These are phyloP conservation scores for Spizellomyces punctatus DNA, from an alignment of 192 early-diverging fungal species.

Conservation along the genomic window DNA sequence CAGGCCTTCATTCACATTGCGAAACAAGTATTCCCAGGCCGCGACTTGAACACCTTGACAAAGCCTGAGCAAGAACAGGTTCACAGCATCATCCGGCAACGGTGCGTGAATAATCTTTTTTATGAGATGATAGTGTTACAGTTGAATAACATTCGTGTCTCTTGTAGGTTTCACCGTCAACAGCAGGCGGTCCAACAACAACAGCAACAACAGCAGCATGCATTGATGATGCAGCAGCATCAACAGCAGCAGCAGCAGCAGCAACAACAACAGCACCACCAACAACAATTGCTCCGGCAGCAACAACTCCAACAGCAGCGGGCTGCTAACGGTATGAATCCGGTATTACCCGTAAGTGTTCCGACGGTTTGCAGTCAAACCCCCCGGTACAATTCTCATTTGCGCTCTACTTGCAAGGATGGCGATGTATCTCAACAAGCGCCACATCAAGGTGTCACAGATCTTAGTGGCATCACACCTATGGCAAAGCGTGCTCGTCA, in stretches of 20 bases:
- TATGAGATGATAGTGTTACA: not conserved
- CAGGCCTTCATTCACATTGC: not conserved
- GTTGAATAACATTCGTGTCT: not conserved
- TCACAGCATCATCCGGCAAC: not conserved
- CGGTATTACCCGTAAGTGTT: not conserved
- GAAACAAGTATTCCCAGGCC: not conserved
- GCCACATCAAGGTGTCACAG: not conserved
- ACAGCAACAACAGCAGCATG: not conserved
- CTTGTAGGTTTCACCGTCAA: not conserved
- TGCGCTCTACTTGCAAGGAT: not conserved
- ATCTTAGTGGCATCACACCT: not conserved
- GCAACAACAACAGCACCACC: not conserved
- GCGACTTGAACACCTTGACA: not conserved
- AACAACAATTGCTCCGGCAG: not conserved
- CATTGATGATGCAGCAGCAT: conserved; percentile 4
- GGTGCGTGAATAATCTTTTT: not conserved
- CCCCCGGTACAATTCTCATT: not conserved
- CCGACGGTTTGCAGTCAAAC: not conserved
- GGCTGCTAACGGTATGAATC: not conserved
- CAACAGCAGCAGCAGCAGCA: not conserved
- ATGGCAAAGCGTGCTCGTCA: not conserved
- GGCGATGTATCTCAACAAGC: not conserved
- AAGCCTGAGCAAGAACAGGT: conserved; percentile 3
- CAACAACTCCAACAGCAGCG: not conserved
- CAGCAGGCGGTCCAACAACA: not conserved